phyloP scores from a whole-genome alignment of 1,284 basidiomycete species.

The Ceratobasidium sp. region DNA sequence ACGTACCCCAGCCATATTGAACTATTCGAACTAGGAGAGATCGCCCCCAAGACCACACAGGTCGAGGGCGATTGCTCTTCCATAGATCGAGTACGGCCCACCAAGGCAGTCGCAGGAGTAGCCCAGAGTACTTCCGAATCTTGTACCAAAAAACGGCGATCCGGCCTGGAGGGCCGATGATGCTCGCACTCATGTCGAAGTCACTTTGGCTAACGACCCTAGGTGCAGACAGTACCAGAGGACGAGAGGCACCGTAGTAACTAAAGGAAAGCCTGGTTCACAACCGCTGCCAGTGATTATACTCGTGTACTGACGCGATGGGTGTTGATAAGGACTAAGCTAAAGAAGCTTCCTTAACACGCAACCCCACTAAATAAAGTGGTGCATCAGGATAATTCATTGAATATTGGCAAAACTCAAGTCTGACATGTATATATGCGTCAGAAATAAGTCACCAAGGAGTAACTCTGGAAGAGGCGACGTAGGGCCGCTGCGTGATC shows the following conservation, averaged over 20 bases:
- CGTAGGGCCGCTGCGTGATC: not conserved
- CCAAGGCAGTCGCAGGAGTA: slow-evolving; percentile 64
- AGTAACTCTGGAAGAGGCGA: no score
- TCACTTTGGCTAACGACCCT: not conserved
- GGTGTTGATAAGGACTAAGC: not conserved
- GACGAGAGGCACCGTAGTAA: not conserved
- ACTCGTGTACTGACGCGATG: not conserved
- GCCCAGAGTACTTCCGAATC: slow-evolving; percentile 25
- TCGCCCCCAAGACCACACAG: slow-evolving; percentile 62
- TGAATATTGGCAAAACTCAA: not conserved
- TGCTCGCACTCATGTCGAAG: not conserved
- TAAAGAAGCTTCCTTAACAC: not conserved
- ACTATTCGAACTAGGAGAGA: slow-evolving; percentile 59
- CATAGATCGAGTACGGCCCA: slow-evolving; percentile 59
- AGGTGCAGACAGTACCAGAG: not conserved
- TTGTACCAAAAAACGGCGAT: slow-evolving; percentile 7
- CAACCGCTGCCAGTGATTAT: no score
- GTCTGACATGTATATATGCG: not conserved
- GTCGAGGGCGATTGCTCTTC: slow-evolving; percentile 59
- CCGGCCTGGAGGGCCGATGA: slow-evolving; percentile 18
- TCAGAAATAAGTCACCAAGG: no score
- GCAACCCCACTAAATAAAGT: not conserved
- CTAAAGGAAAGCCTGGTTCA: not conserved
- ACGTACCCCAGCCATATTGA: slow-evolving; percentile 53
- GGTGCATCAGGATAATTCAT: not conserved